Base-by-base conservation (phyloP, 1,139 yeast species). In the Yamadazyma sp. region DNA sequence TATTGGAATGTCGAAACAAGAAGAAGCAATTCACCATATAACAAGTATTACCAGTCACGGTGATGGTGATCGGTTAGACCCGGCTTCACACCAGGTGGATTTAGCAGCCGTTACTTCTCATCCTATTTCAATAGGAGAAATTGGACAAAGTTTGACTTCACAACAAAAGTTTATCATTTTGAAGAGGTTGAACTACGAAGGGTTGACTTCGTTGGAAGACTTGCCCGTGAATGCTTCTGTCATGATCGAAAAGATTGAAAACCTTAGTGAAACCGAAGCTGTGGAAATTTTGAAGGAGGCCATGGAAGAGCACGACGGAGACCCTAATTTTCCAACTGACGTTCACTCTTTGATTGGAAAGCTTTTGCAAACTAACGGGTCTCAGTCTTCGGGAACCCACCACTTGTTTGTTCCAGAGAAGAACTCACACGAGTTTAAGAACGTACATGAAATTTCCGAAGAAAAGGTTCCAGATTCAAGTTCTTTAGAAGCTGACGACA, bases 401-500 rank as follows among this genome's bases (percentile, higher is more conserved):
- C n/a, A n/a, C n/a, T n/a, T n/a, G n/a, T n/a, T n/a, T n/a, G n/a
- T n/a, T n/a, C n/a, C n/a, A n/a, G n/a, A n/a, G n/a, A n/a, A n/a
- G n/a, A n/a, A n/a, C n/a, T n/a, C n/a, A n/a, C n/a, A n/a, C n/a
- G n/a, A n/a, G n/a, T n/a, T n/a, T n/a, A 26, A 17, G 40, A 39
- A 25, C 31, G 31, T 7, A 24, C 25, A n/a, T 27, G 23, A 24
- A 3, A 14, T 17, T 11, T 18, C 9, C 10, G 24, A 30, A 30
- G 23, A 15, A 15, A 18, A n/a, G 15, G 14, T 30, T 6, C 14
- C 9, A 16, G 33, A 23, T 10, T 59, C 80, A 32, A 66, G 66
- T n/a, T 53, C 8, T 44, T 73, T 40, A 62, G 83, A 54, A 71
- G 76, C 11, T 75, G 75, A 48, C 75, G 37, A 81, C 74, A 2